A percentile compares a stretch with the other conserved stretches of the same genome.
Conservation (phyloP, 2,329 filamentous ascomycete species). For the Penicillium capsulatum region DNA sequence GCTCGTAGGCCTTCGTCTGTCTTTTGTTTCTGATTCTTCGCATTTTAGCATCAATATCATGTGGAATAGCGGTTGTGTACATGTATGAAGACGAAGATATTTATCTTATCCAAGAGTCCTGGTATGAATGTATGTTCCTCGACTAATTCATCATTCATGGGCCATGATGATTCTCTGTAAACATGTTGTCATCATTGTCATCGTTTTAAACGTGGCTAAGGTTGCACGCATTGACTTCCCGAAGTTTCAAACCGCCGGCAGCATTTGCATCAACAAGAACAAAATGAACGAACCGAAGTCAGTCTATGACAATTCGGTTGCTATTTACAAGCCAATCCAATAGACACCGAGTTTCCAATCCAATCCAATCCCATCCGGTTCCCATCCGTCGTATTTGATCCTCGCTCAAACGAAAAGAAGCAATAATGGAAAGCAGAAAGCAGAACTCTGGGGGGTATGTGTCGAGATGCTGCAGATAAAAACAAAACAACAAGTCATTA, state of each 20-base stretch:
- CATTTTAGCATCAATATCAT: slow-evolving; percentile 17
- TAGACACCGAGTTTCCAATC: slow-evolving; percentile 2
- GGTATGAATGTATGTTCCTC: no score
- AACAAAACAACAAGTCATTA: background rate
- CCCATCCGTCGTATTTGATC: background rate
- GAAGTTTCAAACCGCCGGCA: no score
- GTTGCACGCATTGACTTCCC: no score
- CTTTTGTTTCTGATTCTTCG: slow-evolving; percentile 1
- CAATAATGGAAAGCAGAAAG: slow-evolving; percentile 2
- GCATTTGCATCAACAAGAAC: background rate
- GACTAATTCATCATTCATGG: no score
- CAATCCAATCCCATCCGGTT: no score
- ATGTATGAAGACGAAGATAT: background rate
- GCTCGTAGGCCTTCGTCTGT: slow-evolving; percentile 9
- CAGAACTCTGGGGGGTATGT: slow-evolving; percentile 14
- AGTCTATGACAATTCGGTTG: background rate
- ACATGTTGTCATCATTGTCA: no score
- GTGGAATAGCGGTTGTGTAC: slow-evolving; percentile 12
- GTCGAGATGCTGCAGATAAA: slow-evolving; percentile 7
- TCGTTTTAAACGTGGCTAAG: no score
- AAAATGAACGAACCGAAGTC: background rate
- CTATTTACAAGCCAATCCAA: slow-evolving; percentile 6
- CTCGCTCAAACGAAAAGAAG: slow-evolving; percentile 7
- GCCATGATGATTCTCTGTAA: no score
- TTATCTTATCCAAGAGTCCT: no score